A percentile compares a stretch with the other conserved stretches of the same genome.
These are phyloP conservation scores for Uncinocarpus reesii DNA, from an alignment of 2,329 filamentous ascomycete genomes.

Conservation along the genomic window DNA sequence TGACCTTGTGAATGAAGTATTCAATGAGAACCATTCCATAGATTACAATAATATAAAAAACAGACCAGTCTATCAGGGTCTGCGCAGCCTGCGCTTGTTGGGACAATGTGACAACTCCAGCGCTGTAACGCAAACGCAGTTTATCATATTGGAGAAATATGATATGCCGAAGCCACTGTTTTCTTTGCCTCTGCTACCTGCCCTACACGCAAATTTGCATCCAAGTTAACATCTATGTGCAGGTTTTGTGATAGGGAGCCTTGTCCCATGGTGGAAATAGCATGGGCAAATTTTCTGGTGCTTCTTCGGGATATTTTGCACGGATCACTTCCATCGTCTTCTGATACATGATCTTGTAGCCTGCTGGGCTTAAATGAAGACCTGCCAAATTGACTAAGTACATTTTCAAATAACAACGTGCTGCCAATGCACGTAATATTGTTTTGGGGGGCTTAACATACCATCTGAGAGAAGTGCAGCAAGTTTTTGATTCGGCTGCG, in stretches of 20 bases:
- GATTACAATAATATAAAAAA: too few species aligned
- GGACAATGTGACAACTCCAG: too few species aligned
- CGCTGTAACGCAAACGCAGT: too few species aligned
- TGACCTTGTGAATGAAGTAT: too few species aligned
- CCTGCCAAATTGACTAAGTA: slow-evolving; percentile 29
- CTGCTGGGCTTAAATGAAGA: slow-evolving; percentile 48
- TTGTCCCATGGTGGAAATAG: slow-evolving; percentile 46
- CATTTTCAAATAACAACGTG: too few species aligned
- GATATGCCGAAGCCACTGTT: too few species aligned
- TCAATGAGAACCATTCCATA: too few species aligned
- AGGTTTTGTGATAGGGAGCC: background rate
- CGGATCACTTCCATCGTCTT: slow-evolving; percentile 45
- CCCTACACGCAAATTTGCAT: too few species aligned
- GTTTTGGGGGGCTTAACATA: slow-evolving; percentile 24
- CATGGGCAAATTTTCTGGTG: slow-evolving; percentile 42
- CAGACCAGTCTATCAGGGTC: too few species aligned
- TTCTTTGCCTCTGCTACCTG: too few species aligned
- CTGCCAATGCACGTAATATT: background rate
- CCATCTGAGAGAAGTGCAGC: slow-evolving; percentile 47
- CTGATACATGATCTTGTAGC: slow-evolving; percentile 47
- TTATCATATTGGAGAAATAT: too few species aligned
- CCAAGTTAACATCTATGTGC: background rate
- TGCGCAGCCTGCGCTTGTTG: too few species aligned
- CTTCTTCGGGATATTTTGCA: slow-evolving; percentile 45
- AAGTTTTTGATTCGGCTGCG: slow-evolving; percentile 48